These are phyloP conservation scores for Syzygium aromaticum DNA, from an alignment of 345 rosid genomes.

Conservation along the genomic window DNA sequence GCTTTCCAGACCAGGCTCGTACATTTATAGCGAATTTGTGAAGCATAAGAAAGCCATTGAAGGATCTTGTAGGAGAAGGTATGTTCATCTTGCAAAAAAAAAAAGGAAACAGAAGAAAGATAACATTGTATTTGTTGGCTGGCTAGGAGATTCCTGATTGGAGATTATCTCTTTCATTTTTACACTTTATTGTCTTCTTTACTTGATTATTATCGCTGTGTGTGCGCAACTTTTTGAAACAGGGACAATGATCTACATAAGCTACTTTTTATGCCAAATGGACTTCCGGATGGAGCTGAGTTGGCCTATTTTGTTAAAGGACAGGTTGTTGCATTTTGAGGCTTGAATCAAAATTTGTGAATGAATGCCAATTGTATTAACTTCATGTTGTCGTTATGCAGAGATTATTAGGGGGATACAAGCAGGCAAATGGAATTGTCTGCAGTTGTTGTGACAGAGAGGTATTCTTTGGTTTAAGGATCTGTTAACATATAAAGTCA, in stretches of 20 bases:
- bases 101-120: not conserved
- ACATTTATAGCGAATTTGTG: constrained; percentile 6
- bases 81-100: not conserved
- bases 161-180: not conserved
- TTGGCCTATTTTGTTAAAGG: constrained; percentile 81
- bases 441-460: constrained; percentile 77
- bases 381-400: constrained; percentile 10
- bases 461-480: constrained; percentile 25
- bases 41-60: constrained; percentile 57
- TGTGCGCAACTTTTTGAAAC: constrained; percentile 4
- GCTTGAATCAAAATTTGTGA: not conserved
- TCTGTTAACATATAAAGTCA: not conserved
- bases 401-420: constrained; percentile 72
- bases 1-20: constrained; percentile 39
- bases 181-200: not conserved
- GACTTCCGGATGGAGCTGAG: constrained; percentile 90
- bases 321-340: constrained; percentile 37
- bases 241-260: constrained; percentile 98
- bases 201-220: not conserved
- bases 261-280: constrained; percentile 86
- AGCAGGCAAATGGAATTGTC: constrained; percentile 78
- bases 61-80: constrained; percentile 47
- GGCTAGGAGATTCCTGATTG: not conserved
- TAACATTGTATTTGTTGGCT: not conserved
- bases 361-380: not conserved